These are phyloP conservation scores for Podila clonocystis DNA, from an alignment of 192 early-diverging fungal species.

Conservation along the genomic window DNA sequence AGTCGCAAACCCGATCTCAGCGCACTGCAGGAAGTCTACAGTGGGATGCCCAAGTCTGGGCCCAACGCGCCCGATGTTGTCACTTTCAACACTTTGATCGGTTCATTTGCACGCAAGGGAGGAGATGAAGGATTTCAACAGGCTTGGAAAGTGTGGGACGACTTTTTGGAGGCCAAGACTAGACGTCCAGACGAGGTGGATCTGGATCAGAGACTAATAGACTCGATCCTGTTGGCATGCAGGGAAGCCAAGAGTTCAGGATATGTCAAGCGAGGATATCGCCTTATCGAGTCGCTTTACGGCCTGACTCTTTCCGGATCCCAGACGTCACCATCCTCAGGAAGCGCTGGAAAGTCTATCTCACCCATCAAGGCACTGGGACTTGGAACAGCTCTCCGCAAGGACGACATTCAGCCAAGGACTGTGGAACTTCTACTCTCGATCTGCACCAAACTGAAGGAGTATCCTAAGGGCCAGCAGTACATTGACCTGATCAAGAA, in stretches of 20 bases:
- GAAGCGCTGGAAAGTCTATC: not conserved
- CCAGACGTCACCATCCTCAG: not conserved
- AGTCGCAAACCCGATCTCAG: constrained; percentile 24
- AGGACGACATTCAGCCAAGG: constrained; percentile 19
- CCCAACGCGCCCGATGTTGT: constrained; percentile 39
- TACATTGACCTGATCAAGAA: constrained; percentile 22
- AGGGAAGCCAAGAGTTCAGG: constrained; percentile 10
- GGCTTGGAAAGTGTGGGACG: constrained; percentile 49
- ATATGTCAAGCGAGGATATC: constrained; percentile 19
- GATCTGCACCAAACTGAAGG: constrained; percentile 32
- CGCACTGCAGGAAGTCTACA: constrained; percentile 19
- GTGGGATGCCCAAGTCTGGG: constrained; percentile 23
- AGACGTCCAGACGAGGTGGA: constrained; percentile 22
- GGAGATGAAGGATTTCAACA: constrained; percentile 29
- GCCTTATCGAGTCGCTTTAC: constrained; percentile 30
- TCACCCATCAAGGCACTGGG: constrained; percentile 27
- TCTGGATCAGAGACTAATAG: constrained; percentile 22
- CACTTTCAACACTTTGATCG: constrained; percentile 45
- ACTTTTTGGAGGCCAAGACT: constrained; percentile 29
- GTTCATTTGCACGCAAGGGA: constrained; percentile 36
- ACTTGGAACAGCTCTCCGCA: constrained; percentile 7
- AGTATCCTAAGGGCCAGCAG: constrained; percentile 9
- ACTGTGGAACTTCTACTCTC: constrained; percentile 38
- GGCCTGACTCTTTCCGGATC: constrained; percentile 3
- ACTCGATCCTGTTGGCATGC: constrained; percentile 33